Conservation (phyloP, 352 stramenopile genomes). For the Phytopythium litorale region DNA sequence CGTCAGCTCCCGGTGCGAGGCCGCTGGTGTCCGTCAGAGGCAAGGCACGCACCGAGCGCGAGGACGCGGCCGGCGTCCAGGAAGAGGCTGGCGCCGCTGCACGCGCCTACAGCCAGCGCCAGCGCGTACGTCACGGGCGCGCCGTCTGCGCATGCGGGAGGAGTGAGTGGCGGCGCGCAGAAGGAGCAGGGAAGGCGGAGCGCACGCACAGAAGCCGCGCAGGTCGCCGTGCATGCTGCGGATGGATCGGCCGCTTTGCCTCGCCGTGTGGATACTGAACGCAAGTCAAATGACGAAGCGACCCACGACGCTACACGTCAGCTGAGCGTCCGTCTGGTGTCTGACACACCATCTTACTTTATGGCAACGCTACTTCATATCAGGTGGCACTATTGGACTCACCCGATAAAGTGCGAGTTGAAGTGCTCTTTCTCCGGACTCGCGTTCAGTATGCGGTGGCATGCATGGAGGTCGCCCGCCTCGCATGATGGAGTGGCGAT, state of each 20-base stretch:
- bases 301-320: slow-evolving; percentile 4
- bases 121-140: slow-evolving; percentile 78
- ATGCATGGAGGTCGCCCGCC: too few species aligned
- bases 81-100: slow-evolving; percentile 62
- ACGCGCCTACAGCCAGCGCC: slow-evolving; percentile 58
- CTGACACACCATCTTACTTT: neutral
- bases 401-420: neutral
- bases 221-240: slow-evolving; percentile 65
- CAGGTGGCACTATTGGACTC: neutral
- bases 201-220: slow-evolving; percentile 72
- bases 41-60: slow-evolving; percentile 25
- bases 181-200: neutral
- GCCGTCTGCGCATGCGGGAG: slow-evolving; percentile 35
- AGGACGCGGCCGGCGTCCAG: slow-evolving; percentile 55
- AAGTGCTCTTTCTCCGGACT: too few species aligned
- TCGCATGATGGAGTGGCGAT: too few species aligned
- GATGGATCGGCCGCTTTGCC: neutral
- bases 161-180: too few species aligned
- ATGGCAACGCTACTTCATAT: neutral
- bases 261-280: neutral
- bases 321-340: neutral
- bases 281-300: neutral
- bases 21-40: neutral
- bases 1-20: neutral
- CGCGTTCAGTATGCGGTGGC: too few species aligned